Evolutionary conservation across 192 early-diverging fungal species (phyloP), one percentile per base, ranked within the genome.

Genomic region (Podila epigama): DNA sequence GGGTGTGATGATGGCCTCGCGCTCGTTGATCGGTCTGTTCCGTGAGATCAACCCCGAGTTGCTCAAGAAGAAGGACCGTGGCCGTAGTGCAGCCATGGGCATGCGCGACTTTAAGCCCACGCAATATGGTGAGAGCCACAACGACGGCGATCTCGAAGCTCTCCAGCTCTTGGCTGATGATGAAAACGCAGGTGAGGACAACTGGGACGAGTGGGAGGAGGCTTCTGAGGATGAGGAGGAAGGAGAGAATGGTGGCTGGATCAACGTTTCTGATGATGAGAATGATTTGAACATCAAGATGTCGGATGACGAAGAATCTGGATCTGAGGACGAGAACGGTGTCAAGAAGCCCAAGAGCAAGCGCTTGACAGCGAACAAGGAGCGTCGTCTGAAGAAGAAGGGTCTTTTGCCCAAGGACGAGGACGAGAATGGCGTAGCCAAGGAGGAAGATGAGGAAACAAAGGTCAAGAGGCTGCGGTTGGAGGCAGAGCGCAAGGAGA

Each of bases 41-140:
- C 84, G 98, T 27, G 96, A 98, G 64, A 79, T 97, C 60, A 98
- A 99, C 82, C 98, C 98, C 6, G 91, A 95, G 81, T 78, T 99
- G 86, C 86, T 99, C 22, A 84, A 88, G 51, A 92, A 93, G 72
- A 95, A 95, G 75, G 96, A 99, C 66, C 86, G 98, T 48, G 96
- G 97, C 33, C 96, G 96, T 79, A 84, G 82, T 8, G 96, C 92
- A 10, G 85, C 91, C 6, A 89, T 96, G 51, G 82, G 81, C 51
- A 75, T 97, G 65, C 92, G 86, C 58, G 81, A 89, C 39, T 86
- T 84, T 51, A 83, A 86, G 32, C 78, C 85, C 16, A 78, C 84
- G 2, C 66, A 84, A 41, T 99, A 91, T 83, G 98, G 95, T 71
- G 89, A 91, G 62, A 79, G 87, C 42, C 66, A 83, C 18, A 82